Conservation (phyloP, 2,329 filamentous ascomycete species). For the Fusarium paranaense region DNA sequence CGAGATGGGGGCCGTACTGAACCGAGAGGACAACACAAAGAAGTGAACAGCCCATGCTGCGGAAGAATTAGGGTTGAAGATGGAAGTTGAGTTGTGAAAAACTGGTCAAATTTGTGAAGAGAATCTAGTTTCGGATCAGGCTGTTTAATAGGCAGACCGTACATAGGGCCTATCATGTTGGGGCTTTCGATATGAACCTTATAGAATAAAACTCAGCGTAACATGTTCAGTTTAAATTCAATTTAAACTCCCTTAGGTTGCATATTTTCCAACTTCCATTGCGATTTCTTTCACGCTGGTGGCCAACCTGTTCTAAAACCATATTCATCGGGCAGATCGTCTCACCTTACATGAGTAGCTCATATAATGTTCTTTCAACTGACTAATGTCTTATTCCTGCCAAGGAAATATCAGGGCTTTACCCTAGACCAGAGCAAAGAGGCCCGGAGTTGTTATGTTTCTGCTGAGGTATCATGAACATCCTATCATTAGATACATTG, state of each 20-base stretch:
- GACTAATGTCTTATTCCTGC: too few relatives aligned
- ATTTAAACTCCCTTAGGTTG: not conserved
- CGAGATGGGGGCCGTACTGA: constrained; percentile 1
- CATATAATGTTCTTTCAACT: too few relatives aligned
- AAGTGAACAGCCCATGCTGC: not conserved
- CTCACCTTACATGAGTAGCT: too few relatives aligned
- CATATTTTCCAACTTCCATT: not conserved
- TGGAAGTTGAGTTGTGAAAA: not conserved
- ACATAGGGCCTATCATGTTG: not conserved
- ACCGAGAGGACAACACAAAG: not conserved
- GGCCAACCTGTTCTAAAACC: not conserved
- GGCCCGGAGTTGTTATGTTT: too few relatives aligned
- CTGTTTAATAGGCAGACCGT: not conserved
- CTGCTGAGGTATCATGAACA: too few relatives aligned
- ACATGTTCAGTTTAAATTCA: not conserved
- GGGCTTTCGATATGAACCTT: too few relatives aligned
- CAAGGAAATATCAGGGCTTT: too few relatives aligned
- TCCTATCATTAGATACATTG: too few relatives aligned
- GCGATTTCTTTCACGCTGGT: not conserved
- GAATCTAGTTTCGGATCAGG: not conserved
- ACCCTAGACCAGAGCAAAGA: too few relatives aligned
- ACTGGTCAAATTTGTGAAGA: not conserved
- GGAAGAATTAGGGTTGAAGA: not conserved
- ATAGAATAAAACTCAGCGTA: not conserved
- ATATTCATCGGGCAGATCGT: not conserved